These are phyloP conservation scores for Teratosphaeria pseudoeucalypti DNA, from an alignment of 2,329 filamentous ascomycete genomes.

Conservation along the genomic window DNA sequence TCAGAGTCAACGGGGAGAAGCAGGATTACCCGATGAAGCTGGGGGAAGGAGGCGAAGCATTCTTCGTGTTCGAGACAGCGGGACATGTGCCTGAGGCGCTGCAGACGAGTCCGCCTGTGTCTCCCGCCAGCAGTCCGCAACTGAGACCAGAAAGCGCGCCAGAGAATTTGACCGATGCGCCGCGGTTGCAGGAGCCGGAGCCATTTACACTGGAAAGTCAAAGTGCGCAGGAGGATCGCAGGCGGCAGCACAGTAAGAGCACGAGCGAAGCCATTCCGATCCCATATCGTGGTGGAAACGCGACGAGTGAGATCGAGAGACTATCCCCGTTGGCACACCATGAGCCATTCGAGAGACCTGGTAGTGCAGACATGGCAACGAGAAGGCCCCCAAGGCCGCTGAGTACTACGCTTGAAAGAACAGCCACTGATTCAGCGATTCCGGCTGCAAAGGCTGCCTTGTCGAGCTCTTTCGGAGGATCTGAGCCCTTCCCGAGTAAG, in stretches of 20 bases:
- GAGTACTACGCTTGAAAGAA: slow-evolving; percentile 31
- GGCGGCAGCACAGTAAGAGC: slow-evolving; percentile 15
- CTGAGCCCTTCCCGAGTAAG: slow-evolving; percentile 11
- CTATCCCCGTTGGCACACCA: slow-evolving; percentile 18
- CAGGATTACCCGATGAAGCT: slow-evolving; percentile 97
- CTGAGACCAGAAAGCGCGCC: slow-evolving; percentile 32
- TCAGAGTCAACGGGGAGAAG: slow-evolving; percentile 83
- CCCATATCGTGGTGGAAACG: slow-evolving; percentile 19
- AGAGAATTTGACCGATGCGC: slow-evolving; percentile 22
- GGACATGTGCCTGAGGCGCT: slow-evolving; percentile 84
- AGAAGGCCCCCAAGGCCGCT: background rate
- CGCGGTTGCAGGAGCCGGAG: slow-evolving; percentile 56
- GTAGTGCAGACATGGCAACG: slow-evolving; percentile 11
- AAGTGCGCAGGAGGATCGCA: slow-evolving; percentile 2
- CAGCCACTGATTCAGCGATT: slow-evolving; percentile 45
- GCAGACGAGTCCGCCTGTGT: slow-evolving; percentile 89
- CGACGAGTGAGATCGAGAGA: slow-evolving; percentile 38
- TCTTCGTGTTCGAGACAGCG: slow-evolving; percentile 95
- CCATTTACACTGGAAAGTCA: slow-evolving; percentile 53
- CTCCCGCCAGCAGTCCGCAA: slow-evolving; percentile 73
- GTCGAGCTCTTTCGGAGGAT: slow-evolving; percentile 21
- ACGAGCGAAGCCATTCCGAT: slow-evolving; percentile 18
- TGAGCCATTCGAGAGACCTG: slow-evolving; percentile 8
- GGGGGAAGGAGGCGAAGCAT: slow-evolving; percentile 92
- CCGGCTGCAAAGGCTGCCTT: slow-evolving; percentile 33